These are phyloP conservation scores for Scheffersomyces segobiensis DNA, from an alignment of 1,139 yeast species.

Conservation along the genomic window DNA sequence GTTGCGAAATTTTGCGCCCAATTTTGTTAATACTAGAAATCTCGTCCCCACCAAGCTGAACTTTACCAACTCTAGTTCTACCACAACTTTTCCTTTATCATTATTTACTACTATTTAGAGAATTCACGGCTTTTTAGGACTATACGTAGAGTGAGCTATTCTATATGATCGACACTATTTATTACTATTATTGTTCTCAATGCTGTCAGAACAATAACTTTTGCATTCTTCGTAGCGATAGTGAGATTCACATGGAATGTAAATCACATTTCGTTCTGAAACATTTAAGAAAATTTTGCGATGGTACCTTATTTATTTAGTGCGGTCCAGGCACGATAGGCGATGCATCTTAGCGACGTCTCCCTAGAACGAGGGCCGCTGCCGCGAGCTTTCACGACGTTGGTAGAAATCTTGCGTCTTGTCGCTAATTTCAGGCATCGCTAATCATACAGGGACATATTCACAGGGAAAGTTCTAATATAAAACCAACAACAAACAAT, in stretches of 20 bases:
- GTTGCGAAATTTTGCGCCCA: neutral
- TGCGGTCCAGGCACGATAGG: neutral
- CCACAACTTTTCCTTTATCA: neutral
- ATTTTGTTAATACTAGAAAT: neutral
- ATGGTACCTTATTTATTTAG: neutral
- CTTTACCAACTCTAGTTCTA: neutral
- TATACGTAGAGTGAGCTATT: neutral
- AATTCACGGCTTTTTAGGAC: neutral
- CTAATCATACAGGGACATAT: neutral
- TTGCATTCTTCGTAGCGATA: neutral
- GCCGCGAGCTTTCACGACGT: neutral
- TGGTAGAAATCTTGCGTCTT: neutral
- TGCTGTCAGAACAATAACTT: neutral
- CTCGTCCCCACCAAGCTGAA: neutral
- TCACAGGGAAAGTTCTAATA: neutral
- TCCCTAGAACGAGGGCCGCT: neutral
- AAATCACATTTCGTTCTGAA: neutral
- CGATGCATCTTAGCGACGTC: neutral
- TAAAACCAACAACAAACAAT: neutral
- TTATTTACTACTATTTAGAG: neutral
- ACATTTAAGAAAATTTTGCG: neutral
- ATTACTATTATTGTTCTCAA: neutral
- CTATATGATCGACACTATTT: too few species aligned
- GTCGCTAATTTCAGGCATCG: neutral
- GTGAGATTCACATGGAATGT: neutral